Conservation (phyloP, 805 yeast species). For the Candida ipomoeae region DNA sequence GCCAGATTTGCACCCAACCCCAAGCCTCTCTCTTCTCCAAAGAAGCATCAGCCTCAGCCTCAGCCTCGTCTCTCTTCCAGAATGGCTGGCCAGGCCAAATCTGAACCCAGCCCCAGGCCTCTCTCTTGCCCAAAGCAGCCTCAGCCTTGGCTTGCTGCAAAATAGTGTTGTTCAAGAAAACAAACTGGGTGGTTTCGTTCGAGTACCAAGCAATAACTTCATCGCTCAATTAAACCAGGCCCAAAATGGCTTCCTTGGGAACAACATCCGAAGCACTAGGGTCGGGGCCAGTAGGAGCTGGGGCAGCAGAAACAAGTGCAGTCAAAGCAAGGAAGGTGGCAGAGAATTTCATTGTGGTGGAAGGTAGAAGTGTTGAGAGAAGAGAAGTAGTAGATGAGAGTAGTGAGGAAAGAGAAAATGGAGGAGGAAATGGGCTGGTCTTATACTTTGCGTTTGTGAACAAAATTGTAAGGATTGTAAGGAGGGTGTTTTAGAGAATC, state of each 20-base stretch:
- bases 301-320: constrained; percentile 9
- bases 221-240: constrained; percentile 9
- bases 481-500: neutral
- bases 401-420: no score
- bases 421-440: no score
- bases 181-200: constrained; percentile 10
- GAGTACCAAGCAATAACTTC: constrained; percentile 13
- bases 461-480: no score
- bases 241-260: constrained; percentile 16
- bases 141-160: constrained; percentile 14
- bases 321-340: constrained; percentile 14
- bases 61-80: constrained; percentile 12
- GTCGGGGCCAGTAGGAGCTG: neutral
- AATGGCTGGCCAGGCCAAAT: constrained; percentile 14
- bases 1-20: neutral
- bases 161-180: constrained; percentile 16
- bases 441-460: no score
- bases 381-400: no score
- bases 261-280: neutral
- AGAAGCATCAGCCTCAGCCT: constrained; percentile 2
- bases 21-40: neutral
- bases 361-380: no score
- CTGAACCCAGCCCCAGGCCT: constrained; percentile 13
- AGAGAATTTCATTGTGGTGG: constrained; percentile 12
- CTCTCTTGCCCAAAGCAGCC: constrained; percentile 14